phyloP scores from a whole-genome alignment of 345 rosid genomes.

The Syzygium oleosum region DNA sequence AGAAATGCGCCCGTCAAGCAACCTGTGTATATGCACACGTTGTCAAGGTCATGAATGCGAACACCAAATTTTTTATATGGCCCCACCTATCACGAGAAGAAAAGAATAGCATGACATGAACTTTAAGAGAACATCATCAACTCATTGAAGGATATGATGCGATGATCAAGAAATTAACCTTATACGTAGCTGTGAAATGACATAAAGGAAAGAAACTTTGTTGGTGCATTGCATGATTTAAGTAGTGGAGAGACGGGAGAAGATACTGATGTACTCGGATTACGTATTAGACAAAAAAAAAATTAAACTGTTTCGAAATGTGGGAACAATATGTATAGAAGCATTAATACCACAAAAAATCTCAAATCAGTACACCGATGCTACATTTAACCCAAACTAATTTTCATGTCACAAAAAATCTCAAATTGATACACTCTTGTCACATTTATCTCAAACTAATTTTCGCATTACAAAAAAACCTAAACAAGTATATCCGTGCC shows the following conservation, averaged over 20 bases:
- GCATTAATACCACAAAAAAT: no score
- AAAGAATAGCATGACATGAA: no score
- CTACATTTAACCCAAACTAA: no score
- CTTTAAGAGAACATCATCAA: neutral
- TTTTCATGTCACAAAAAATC: no score
- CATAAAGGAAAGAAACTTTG: neutral
- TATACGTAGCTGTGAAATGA: no score
- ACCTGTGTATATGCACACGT: neutral
- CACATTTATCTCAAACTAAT: no score
- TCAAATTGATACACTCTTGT: no score
- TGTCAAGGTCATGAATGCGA: neutral
- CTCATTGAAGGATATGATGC: neutral
- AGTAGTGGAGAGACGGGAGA: neutral
- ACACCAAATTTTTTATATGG: neutral
- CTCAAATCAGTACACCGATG: no score
- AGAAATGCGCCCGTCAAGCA: neutral
- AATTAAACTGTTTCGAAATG: neutral
- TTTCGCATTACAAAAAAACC: no score
- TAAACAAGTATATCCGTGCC: no score
- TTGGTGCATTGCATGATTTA: neutral
- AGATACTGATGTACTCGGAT: neutral
- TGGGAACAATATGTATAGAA: neutral
- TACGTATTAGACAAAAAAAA: neutral
- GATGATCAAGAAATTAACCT: no score
- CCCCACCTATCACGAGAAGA: neutral